A percentile compares a stretch with the other conserved stretches of the same genome.
phyloP scores from a whole-genome alignment of 1,284 basidiomycete genomes.

The Apiotrichum domesticum region DNA sequence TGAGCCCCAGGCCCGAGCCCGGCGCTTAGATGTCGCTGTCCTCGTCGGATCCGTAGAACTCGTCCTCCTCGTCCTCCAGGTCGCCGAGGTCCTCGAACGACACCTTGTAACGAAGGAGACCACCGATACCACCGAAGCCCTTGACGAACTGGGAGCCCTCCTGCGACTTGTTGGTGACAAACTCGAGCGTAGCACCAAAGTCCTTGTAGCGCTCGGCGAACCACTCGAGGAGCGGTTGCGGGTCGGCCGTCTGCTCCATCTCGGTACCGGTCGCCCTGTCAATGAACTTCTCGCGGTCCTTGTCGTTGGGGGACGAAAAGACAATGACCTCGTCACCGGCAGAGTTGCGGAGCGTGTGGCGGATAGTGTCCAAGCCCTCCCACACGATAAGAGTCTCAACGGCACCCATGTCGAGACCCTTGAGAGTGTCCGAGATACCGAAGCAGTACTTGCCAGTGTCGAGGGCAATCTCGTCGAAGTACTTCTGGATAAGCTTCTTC shows the following conservation, averaged over 20 bases:
- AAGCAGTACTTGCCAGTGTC: constrained; percentile 98
- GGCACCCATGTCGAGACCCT: constrained; percentile 91
- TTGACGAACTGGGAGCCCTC: constrained; percentile 98
- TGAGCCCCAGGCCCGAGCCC: background rate
- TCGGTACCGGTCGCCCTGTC: constrained; percentile 92
- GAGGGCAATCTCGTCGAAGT: constrained; percentile 99
- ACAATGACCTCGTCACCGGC: constrained; percentile 75
- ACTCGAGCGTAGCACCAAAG: constrained; percentile 89
- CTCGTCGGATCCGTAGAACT: constrained; percentile 48
- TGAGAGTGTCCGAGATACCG: constrained; percentile 94
- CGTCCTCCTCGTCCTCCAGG: constrained; percentile 55
- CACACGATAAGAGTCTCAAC: constrained; percentile 97
- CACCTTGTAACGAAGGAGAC: constrained; percentile 86
- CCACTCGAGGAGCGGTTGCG: constrained; percentile 88
- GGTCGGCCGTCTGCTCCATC: constrained; percentile 83
- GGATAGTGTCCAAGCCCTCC: constrained; percentile 89
- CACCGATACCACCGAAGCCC: constrained; percentile 97
- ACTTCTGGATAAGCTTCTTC: constrained; percentile 93
- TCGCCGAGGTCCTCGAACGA: constrained; percentile 74
- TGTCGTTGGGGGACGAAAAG: constrained; percentile 65
- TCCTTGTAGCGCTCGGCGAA: constrained; percentile 98
- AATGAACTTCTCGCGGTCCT: constrained; percentile 86
- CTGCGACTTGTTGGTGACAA: constrained; percentile 64
- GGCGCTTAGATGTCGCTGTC: constrained; percentile 29
- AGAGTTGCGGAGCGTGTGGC: constrained; percentile 79